Conservation (phyloP, 805 yeast species). For the Yarrowia phangngaensis region DNA sequence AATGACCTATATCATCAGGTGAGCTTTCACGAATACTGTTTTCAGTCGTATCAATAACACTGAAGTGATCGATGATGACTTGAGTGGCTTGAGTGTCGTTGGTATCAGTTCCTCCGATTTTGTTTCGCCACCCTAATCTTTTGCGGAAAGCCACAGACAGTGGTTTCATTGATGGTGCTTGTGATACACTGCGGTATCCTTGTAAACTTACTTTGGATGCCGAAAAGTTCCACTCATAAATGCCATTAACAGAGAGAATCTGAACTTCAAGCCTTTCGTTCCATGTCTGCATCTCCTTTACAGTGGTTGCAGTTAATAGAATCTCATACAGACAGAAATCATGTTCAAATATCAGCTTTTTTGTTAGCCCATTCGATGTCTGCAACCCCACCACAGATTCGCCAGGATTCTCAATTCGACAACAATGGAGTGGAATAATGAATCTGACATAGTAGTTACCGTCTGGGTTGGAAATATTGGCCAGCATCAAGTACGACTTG, state of each 20-base stretch:
- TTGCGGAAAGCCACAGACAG: constrained; percentile 18
- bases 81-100: constrained; percentile 5
- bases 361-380: constrained; percentile 2
- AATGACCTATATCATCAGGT: constrained; percentile 11
- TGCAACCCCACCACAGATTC: constrained; percentile 12
- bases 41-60: too few relatives aligned
- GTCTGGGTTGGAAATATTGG: constrained; percentile 17
- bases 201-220: constrained; percentile 19
- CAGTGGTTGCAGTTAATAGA: constrained; percentile 15
- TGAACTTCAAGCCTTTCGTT: constrained; percentile 24
- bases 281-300: constrained; percentile 13
- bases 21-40: too few relatives aligned
- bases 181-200: constrained; percentile 22
- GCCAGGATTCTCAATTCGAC: constrained; percentile 14
- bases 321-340: constrained; percentile 26
- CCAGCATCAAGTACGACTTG: constrained; percentile 21
- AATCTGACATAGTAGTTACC: constrained; percentile 17
- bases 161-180: constrained; percentile 8
- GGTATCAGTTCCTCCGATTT: constrained; percentile 4
- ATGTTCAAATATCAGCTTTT: constrained; percentile 25
- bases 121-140: constrained; percentile 10
- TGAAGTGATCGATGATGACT: constrained; percentile 15
- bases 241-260: constrained; percentile 15
- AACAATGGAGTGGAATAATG: constrained; percentile 20
- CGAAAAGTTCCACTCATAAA: constrained; percentile 21